Evolutionary conservation across 176 grass and related monocot species (phyloP).

Genomic region (Microstegium vimineum): DNA sequence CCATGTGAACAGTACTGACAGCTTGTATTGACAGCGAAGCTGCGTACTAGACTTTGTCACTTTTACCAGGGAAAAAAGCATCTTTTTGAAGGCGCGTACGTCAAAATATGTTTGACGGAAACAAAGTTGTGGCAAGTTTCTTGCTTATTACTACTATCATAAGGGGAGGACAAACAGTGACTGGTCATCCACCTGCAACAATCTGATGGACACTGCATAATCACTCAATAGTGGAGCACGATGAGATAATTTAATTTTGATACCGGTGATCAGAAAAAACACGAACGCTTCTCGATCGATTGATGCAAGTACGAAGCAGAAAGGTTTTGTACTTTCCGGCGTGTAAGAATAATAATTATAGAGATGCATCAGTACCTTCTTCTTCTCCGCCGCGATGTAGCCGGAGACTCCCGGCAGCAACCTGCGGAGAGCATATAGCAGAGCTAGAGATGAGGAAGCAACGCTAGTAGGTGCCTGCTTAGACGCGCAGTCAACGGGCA

Average conservation of each 20-base stretch:
- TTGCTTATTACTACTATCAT: not conserved
- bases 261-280: not conserved
- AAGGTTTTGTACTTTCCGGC: not conserved
- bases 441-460: not conserved
- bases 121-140: not conserved
- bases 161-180: not conserved
- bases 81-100: not conserved
- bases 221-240: not conserved
- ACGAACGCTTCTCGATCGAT: not conserved
- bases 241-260: not conserved
- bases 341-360: not conserved
- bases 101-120: constrained; percentile 9
- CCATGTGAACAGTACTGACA: not conserved
- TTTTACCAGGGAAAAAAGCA: not conserved
- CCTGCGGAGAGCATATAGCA: constrained; percentile 34
- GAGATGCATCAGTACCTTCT: constrained; percentile 44
- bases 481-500: not conserved
- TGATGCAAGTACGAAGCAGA: not conserved
- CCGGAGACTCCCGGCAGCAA: constrained; percentile 62
- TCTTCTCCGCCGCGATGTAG: constrained; percentile 86
- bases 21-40: not conserved
- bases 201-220: not conserved
- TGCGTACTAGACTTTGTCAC: not conserved
- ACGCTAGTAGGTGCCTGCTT: not conserved
- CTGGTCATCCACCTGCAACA: not conserved